Percentiles rank a stretch among this genome's conserved stretches.
Conservation (phyloP, 306 rosid genomes). For the Rosa rugosa region DNA sequence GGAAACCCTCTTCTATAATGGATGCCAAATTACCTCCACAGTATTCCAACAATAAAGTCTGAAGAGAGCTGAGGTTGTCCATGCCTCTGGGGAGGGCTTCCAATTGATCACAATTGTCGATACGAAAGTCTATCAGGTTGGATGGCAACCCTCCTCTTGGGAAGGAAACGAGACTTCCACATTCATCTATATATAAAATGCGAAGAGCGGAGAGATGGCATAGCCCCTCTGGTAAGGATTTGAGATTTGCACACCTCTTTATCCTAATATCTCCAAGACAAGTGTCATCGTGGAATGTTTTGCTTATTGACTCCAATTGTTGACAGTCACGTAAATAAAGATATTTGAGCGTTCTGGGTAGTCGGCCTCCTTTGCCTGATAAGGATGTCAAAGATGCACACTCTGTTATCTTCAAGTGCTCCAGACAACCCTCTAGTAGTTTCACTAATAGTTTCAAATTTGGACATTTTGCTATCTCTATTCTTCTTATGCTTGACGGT, state of each 20-base stretch:
- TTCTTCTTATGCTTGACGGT: neutral
- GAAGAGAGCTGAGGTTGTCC: neutral
- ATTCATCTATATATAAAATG: too few relatives aligned
- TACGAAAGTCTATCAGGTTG: neutral
- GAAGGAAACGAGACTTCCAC: slow-evolving; percentile 19
- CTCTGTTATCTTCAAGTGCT: slow-evolving; percentile 20
- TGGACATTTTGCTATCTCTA: neutral
- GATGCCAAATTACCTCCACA: neutral
- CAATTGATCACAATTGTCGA: neutral
- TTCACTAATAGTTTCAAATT: neutral
- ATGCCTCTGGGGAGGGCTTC: too few relatives aligned
- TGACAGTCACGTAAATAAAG: slow-evolving; percentile 16
- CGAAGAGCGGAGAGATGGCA: neutral
- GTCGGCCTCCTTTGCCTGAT: slow-evolving; percentile 24
- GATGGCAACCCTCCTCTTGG: slow-evolving; percentile 1
- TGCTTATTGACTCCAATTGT: slow-evolving; percentile 30
- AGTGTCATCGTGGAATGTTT: neutral
- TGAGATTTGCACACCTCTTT: neutral
- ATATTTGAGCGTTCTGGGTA: neutral
- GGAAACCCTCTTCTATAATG: neutral
- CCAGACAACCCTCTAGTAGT: neutral
- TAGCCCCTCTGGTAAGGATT: neutral
- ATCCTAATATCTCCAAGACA: slow-evolving; percentile 6
- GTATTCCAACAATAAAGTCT: neutral
- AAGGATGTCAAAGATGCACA: slow-evolving; percentile 36